phyloP scores from a whole-genome alignment of 108 stramenopile genomes.

The Craspedostauros australis region DNA sequence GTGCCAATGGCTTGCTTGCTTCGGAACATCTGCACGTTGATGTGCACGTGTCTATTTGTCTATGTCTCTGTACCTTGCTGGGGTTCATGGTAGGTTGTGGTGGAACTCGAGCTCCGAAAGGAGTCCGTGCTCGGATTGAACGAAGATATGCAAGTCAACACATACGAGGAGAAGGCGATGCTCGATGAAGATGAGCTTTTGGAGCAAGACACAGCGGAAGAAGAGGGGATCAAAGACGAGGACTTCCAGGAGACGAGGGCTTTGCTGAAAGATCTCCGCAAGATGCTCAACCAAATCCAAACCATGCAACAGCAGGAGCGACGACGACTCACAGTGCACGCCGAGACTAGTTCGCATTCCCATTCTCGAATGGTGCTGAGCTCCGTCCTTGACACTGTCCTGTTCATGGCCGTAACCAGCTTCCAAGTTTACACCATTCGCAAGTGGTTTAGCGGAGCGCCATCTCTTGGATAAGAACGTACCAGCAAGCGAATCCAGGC shows the following conservation, averaged over 20 bases:
- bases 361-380: conserved; percentile 79
- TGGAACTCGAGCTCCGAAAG: conserved; percentile 74
- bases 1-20: background rate
- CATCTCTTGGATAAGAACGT: conserved; percentile 52
- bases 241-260: conserved; percentile 57
- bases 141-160: conserved; percentile 55
- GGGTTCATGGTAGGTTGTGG: too few relatives aligned
- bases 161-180: conserved; percentile 41
- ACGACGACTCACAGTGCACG: conserved; percentile 57
- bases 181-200: conserved; percentile 55
- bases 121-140: conserved; percentile 52
- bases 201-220: conserved; percentile 49
- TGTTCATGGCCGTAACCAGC: conserved; percentile 73
- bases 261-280: conserved; percentile 50
- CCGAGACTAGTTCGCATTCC: conserved; percentile 70
- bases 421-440: conserved; percentile 82
- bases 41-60: too few relatives aligned
- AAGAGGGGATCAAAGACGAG: conserved; percentile 67
- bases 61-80: too few relatives aligned
- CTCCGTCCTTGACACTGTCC: conserved; percentile 64
- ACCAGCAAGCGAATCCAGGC: too few relatives aligned
- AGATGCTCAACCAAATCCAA: conserved; percentile 66
- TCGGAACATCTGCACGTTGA: background rate
- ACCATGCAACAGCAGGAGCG: conserved; percentile 70
- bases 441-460: conserved; percentile 76